Conservation (phyloP, 352 stramenopile genomes). For the Blastocystis sp. region DNA sequence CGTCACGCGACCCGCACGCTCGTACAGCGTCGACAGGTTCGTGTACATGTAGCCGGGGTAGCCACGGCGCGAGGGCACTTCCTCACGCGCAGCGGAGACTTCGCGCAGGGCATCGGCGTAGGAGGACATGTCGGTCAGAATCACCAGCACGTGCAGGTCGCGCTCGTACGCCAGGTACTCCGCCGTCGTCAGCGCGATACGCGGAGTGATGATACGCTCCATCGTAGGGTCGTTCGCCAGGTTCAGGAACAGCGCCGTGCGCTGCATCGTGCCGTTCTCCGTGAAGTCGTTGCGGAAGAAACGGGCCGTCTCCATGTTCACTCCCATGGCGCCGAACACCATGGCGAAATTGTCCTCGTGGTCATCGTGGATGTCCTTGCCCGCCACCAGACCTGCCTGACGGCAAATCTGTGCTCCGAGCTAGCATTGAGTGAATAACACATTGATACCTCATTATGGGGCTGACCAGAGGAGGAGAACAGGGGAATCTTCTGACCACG, state of each 20-base stretch:
- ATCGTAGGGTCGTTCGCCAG: slow-evolving; percentile 98
- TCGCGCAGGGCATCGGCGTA: slow-evolving; percentile 69
- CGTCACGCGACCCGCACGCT: slow-evolving; percentile 88
- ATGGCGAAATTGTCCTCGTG: slow-evolving; percentile 99
- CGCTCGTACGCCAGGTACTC: slow-evolving; percentile 98
- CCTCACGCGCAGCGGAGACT: slow-evolving; percentile 80
- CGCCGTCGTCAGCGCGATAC: slow-evolving; percentile 89
- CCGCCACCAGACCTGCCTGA: slow-evolving; percentile 90
- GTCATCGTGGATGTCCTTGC: slow-evolving; percentile 92
- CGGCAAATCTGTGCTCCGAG: slow-evolving; percentile 95
- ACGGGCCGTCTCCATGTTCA: slow-evolving; percentile 96
- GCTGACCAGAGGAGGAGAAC: slow-evolving; percentile 91
- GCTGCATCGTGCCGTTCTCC: slow-evolving; percentile 88
- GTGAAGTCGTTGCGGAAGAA: slow-evolving; percentile 70
- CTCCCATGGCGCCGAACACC: slow-evolving; percentile 97
- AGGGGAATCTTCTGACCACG: slow-evolving; percentile 98
- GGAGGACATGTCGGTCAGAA: slow-evolving; percentile 97
- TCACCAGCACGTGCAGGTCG: slow-evolving; percentile 95
- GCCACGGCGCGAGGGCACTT: slow-evolving; percentile 89
- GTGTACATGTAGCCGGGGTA: slow-evolving; percentile 99
- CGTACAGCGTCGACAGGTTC: slow-evolving; percentile 95
- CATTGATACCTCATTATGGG: slow-evolving; percentile 82
- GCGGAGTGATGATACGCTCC: slow-evolving; percentile 97
- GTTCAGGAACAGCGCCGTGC: slow-evolving; percentile 96
- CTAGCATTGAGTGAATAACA: slow-evolving; percentile 59